Evolutionary conservation across 495 filamentous ascomycete genomes (phyloP), one percentile per base, ranked within the genome.

Genomic region (Hyaloscypha bicolor): DNA sequence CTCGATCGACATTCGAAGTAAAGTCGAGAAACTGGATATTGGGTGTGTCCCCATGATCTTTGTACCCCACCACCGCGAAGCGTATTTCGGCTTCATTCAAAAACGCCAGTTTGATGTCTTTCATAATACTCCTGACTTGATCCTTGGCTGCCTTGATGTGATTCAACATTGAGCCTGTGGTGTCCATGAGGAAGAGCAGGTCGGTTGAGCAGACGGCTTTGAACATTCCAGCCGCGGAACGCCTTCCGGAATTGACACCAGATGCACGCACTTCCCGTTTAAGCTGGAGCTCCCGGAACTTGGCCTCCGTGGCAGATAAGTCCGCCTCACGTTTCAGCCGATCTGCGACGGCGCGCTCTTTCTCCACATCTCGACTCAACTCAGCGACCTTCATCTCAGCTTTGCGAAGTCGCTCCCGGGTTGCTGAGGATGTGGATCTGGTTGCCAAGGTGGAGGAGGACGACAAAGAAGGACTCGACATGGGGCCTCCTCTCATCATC

Each of bases 11-110:
- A 12, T 66, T 63, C 2, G 69, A 6, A 3, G 77, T 79, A 62
- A 80, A 80, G 60, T 80, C 75, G 35, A 79, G 76, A 35, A 76
- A 76, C 63, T 80, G 60, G 37, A 76, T 69, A 48, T 73, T 73
- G n/a, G 70, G 67, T 0, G 29, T 12, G 60, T 78, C 76, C 2
- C 48, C 25, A 48, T 79, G 76, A 60, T 80, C 78, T 55, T 76
- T 79, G 71, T 80, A 80, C 1, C 71, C 71, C 0, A 80, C 77
- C 1, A 80, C 75, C 1, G 74, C 80, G 51, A 83, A 74, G 9
- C 82, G 79, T 1, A 84, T 73, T 37, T 76, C 70, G 32, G 71
- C 76, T n/a, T 76, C 74, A 48, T 79, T 72, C 55, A 83, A 75
- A 64, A 77, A 78, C 1, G 70, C 53, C 2, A 25, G 25, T 37